Percentiles rank a stretch among this genome's conserved stretches.
These are phyloP conservation scores for Dionaea muscipula DNA, from an alignment of 179 eudicot genomes.

Conservation along the genomic window DNA sequence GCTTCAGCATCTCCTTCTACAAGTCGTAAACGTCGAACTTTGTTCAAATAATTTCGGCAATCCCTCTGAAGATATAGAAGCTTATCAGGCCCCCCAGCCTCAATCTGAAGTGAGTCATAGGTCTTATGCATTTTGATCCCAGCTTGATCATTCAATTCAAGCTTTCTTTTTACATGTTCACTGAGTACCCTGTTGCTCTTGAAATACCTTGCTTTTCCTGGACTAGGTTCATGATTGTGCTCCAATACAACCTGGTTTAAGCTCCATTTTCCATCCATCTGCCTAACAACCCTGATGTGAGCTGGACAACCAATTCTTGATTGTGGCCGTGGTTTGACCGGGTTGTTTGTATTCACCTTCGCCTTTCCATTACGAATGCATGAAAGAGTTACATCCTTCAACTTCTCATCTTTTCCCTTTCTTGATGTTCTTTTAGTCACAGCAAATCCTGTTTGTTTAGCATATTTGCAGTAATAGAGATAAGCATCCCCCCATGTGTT, in stretches of 20 bases:
- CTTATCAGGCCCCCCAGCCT: neutral
- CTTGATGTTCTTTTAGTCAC: too few relatives aligned
- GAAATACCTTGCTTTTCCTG: too few relatives aligned
- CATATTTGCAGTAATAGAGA: too few relatives aligned
- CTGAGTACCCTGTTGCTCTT: neutral
- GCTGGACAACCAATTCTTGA: neutral
- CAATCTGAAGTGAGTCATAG: neutral
- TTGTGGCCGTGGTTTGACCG: neutral
- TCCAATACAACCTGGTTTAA: neutral
- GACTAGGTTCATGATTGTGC: constrained; percentile 2
- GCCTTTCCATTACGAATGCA: too few relatives aligned
- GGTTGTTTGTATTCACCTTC: too few relatives aligned
- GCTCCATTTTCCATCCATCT: neutral
- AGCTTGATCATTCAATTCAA: neutral
- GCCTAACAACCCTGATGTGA: neutral
- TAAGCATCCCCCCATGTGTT: too few relatives aligned
- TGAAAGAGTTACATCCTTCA: too few relatives aligned
- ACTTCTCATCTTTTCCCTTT: too few relatives aligned
- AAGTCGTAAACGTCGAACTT: neutral
- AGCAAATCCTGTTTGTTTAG: too few relatives aligned
- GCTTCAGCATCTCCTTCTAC: neutral
- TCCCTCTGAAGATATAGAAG: neutral
- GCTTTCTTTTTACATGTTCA: neutral
- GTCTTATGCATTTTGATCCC: neutral
- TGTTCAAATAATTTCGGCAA: neutral